These are phyloP conservation scores for Rhytidhysteron rufulum DNA, from an alignment of 2,329 filamentous ascomycete species.

Conservation along the genomic window DNA sequence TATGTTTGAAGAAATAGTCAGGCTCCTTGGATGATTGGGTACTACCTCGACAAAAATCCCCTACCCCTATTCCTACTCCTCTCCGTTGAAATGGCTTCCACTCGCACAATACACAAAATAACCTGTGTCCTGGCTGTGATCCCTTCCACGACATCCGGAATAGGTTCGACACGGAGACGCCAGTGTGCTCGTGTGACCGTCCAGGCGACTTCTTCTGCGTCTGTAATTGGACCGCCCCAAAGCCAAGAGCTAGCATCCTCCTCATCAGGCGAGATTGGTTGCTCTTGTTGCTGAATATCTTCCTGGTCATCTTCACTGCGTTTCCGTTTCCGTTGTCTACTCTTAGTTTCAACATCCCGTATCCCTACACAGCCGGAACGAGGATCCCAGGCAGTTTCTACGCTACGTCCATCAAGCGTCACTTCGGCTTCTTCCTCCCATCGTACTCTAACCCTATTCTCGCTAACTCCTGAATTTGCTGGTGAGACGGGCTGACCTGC, in stretches of 20 bases:
- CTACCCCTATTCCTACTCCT: slow-evolving; percentile 62
- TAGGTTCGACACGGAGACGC: slow-evolving; percentile 54
- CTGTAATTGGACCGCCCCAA: slow-evolving; percentile 7
- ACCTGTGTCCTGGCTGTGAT: slow-evolving; percentile 61
- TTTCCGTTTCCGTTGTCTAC: slow-evolving; percentile 4
- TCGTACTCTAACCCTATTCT: slow-evolving; percentile 58
- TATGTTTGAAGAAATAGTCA: too few species aligned
- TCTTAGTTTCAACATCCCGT: slow-evolving; percentile 7
- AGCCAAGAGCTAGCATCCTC: slow-evolving; percentile 6
- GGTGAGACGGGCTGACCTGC: slow-evolving; percentile 61
- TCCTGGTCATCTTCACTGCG: slow-evolving; percentile 32
- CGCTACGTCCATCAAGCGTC: slow-evolving; percentile 19
- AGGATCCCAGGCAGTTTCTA: slow-evolving; percentile 15
- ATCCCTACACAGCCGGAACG: slow-evolving; percentile 13
- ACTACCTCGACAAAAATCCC: slow-evolving; percentile 66
- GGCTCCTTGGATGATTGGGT: too few species aligned
- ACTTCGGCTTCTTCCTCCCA: slow-evolving; percentile 19
- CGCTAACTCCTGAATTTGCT: slow-evolving; percentile 65
- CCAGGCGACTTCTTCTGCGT: slow-evolving; percentile 25
- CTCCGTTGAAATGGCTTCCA: slow-evolving; percentile 69
- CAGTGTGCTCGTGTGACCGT: slow-evolving; percentile 37
- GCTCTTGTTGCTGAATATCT: slow-evolving; percentile 12
- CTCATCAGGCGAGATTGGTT: slow-evolving; percentile 9
- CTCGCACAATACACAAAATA: slow-evolving; percentile 68
- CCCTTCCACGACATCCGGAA: slow-evolving; percentile 42